Percentiles rank a stretch among this genome's conserved stretches.
These are phyloP conservation scores for Spathaspora girioi DNA, from an alignment of 805 yeast species.

Conservation along the genomic window DNA sequence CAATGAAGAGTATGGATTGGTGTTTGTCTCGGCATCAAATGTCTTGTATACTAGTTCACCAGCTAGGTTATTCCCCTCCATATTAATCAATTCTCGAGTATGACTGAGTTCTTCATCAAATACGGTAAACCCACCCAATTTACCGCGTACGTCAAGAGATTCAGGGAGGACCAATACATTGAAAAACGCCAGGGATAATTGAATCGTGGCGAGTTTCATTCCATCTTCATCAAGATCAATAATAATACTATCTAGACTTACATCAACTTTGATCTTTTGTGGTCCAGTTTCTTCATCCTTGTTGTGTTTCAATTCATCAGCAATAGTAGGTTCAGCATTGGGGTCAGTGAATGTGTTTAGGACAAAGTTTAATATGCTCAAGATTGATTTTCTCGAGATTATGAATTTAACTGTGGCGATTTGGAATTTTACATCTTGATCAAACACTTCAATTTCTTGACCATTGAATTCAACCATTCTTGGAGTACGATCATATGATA, in stretches of 20 bases:
- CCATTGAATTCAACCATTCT: constrained; percentile 55
- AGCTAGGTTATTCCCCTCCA: constrained; percentile 78
- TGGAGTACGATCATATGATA: constrained; percentile 56
- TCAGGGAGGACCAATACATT: constrained; percentile 68
- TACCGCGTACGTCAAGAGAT: constrained; percentile 66
- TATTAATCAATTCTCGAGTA: constrained; percentile 60
- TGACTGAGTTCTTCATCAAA: constrained; percentile 68
- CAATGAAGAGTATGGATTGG: constrained; percentile 49
- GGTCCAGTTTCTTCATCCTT: constrained; percentile 61
- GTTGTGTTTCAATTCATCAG: constrained; percentile 69
- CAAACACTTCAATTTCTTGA: constrained; percentile 62
- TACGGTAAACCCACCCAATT: constrained; percentile 72
- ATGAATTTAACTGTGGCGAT: constrained; percentile 78
- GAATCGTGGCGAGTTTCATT: constrained; percentile 72
- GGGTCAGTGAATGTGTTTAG: constrained; percentile 89
- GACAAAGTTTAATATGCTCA: constrained; percentile 76
- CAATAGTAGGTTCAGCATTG: constrained; percentile 58
- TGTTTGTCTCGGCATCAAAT: constrained; percentile 50
- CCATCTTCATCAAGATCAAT: constrained; percentile 81
- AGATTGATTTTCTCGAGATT: constrained; percentile 69
- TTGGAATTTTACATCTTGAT: constrained; percentile 68
- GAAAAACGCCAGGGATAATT: constrained; percentile 70
- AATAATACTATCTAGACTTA: constrained; percentile 69
- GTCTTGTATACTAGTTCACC: constrained; percentile 78
- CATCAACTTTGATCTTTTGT: constrained; percentile 65